A percentile compares a stretch with the other conserved stretches of the same genome.
These are phyloP conservation scores for Dothideomycetes sp. DNA, from an alignment of 2,329 filamentous ascomycete species.

Conservation along the genomic window DNA sequence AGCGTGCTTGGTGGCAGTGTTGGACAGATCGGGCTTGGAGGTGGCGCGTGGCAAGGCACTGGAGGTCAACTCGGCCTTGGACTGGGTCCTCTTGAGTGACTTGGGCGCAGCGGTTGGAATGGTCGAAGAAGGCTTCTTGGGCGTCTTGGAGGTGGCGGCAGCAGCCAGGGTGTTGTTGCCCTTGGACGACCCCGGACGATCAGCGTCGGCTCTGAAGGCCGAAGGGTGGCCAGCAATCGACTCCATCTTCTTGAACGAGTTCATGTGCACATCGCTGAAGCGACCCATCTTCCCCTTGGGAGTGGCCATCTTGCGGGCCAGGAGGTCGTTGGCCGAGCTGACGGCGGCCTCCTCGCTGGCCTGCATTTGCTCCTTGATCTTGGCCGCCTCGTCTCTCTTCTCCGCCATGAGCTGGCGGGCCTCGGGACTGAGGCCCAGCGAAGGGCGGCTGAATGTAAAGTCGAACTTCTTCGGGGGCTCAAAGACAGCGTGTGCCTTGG, in stretches of 20 bases:
- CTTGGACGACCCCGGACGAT: not conserved
- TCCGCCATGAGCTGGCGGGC: conserved; percentile 52
- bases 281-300: conserved; percentile 68
- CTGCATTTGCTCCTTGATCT: conserved; percentile 58
- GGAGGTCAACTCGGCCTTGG: conserved; percentile 49
- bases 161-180: conserved; percentile 30
- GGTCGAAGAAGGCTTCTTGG: not conserved
- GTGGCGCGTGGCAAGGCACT: conserved; percentile 27
- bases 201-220: conserved; percentile 50
- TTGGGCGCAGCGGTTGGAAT: conserved; percentile 15
- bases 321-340: conserved; percentile 25
- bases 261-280: conserved; percentile 77
- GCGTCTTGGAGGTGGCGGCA: conserved; percentile 2
- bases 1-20: conserved; percentile 15
- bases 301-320: conserved; percentile 62
- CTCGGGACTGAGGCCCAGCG: conserved; percentile 48
- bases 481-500: conserved; percentile 36
- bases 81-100: conserved; percentile 43
- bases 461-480: conserved; percentile 48
- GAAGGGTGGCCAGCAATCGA: conserved; percentile 84
- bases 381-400: conserved; percentile 59
- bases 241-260: conserved; percentile 94
- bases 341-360: conserved; percentile 46
- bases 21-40: conserved; percentile 19
- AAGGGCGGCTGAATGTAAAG: conserved; percentile 49